Conservation (phyloP, 768 basidiomycete genomes). For the Auriscalpium orientale region DNA sequence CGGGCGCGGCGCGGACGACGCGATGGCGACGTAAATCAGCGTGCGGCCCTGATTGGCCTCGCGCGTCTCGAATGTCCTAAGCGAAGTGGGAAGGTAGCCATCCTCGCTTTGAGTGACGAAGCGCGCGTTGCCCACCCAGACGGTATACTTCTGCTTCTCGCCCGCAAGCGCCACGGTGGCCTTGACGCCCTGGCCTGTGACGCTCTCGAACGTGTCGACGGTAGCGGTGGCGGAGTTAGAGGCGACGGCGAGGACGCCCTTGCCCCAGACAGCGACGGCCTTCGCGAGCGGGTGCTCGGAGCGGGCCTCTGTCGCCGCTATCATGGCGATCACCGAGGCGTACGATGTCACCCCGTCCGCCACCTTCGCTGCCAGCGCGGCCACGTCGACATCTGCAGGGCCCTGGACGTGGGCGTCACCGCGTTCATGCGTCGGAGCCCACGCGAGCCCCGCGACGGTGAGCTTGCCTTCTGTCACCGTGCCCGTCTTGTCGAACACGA, state of each 20-base stretch:
- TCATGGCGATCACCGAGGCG: constrained; percentile 64
- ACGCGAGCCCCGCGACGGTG: constrained; percentile 65
- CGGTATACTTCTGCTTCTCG: constrained; percentile 35
- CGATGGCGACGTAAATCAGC: constrained; percentile 78
- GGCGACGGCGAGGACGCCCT: constrained; percentile 42
- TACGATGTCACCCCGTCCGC: constrained; percentile 58
- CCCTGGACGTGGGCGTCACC: constrained; percentile 17
- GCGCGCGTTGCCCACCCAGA: constrained; percentile 70
- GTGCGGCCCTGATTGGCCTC: constrained; percentile 74
- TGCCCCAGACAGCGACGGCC: constrained; percentile 81
- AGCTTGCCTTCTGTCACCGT: constrained; percentile 96
- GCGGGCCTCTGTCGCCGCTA: constrained; percentile 79
- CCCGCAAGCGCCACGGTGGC: constrained; percentile 52
- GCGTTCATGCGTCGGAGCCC: constrained; percentile 45
- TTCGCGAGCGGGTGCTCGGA: constrained; percentile 97
- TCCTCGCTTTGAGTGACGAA: constrained; percentile 56
- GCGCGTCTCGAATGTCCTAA: constrained; percentile 57
- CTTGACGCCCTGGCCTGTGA: constrained; percentile 84
- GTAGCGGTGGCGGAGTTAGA: constrained; percentile 40
- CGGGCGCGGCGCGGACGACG: constrained; percentile 33
- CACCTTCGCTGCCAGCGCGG: constrained; percentile 27
- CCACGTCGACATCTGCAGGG: constrained; percentile 9
- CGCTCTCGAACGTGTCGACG: constrained; percentile 74
- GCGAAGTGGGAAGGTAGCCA: constrained; percentile 46
- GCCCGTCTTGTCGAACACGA: constrained; percentile 95